Evolutionary conservation across 1,139 yeast species (phyloP).

Genomic region (Geotrichum bryndzae): DNA sequence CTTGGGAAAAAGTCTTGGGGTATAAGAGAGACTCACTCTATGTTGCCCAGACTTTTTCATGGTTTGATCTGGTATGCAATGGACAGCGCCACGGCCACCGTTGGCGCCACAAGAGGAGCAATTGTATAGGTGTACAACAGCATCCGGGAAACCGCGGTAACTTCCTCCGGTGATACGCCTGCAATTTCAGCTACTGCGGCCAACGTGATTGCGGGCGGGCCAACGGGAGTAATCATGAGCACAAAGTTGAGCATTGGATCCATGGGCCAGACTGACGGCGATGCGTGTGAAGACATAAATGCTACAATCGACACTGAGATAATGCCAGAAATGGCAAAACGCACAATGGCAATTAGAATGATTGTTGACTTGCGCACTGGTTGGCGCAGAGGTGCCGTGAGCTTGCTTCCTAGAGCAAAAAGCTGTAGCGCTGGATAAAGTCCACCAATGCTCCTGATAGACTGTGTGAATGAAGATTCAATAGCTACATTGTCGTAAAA

Average conservation of each 20-base stretch:
- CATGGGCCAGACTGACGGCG: conserved; percentile 20
- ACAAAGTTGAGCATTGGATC: conserved; percentile 23
- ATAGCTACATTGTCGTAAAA: conserved; percentile 19
- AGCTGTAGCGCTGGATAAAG: conserved; percentile 25
- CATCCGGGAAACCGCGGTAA: conserved; percentile 22
- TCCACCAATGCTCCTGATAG: conserved; percentile 22
- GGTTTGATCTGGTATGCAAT: conserved; percentile 14
- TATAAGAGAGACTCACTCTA: no score
- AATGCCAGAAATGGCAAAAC: conserved; percentile 20
- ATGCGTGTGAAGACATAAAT: conserved; percentile 13
- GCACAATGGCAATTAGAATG: conserved; percentile 15
- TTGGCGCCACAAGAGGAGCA: conserved; percentile 24
- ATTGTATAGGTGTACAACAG: conserved; percentile 21
- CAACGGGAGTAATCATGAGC: conserved; percentile 24
- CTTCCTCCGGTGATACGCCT: conserved; percentile 20
- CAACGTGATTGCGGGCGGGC: conserved; percentile 26
- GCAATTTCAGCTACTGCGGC: conserved; percentile 27
- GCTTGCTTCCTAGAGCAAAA: conserved; percentile 24
- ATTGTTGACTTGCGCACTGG: conserved; percentile 20
- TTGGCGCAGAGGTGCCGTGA: conserved; percentile 19
- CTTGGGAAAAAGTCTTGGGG: no score
- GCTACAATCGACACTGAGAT: conserved; percentile 19
- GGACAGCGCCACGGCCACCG: conserved; percentile 21
- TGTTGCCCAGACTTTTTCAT: neutral
- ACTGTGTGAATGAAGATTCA: conserved; percentile 21